A percentile compares a stretch with the other conserved stretches of the same genome.
Conservation (phyloP, 2,329 filamentous ascomycete genomes). For the Talaromyces pinophilus region DNA sequence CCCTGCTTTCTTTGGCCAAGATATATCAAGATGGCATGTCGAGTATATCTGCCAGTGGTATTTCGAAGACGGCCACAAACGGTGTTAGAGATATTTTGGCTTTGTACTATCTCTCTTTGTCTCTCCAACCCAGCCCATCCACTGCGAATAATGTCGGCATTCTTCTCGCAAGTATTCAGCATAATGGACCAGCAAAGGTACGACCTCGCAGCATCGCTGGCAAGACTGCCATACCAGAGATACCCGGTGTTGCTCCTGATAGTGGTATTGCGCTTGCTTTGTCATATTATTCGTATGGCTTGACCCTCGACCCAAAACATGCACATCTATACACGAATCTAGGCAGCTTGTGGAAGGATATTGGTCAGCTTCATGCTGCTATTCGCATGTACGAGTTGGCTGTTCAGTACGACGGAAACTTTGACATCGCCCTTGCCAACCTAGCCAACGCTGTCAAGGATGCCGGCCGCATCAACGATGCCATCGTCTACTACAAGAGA, state of each 20-base stretch:
- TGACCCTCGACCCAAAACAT: slow-evolving; percentile 81
- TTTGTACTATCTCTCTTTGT: slow-evolving; percentile 92
- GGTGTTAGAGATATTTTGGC: slow-evolving; percentile 90
- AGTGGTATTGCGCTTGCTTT: slow-evolving; percentile 86
- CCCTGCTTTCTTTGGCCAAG: slow-evolving; percentile 88
- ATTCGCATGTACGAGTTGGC: slow-evolving; percentile 98
- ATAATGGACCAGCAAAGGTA: slow-evolving; percentile 53
- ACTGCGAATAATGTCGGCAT: slow-evolving; percentile 99
- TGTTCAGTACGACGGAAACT: slow-evolving; percentile 86
- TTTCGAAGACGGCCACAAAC: slow-evolving; percentile 60
- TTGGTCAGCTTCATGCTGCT: slow-evolving; percentile 85
- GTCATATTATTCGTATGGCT: slow-evolving; percentile 92
- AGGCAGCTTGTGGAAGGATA: slow-evolving; percentile 92
- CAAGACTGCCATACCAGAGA: slow-evolving; percentile 47
- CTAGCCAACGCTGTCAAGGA: slow-evolving; percentile 98
- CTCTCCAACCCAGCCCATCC: slow-evolving; percentile 91
- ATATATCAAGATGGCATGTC: slow-evolving; percentile 97
- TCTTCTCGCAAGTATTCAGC: slow-evolving; percentile 89
- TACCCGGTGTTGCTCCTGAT: slow-evolving; percentile 79
- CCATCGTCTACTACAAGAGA: slow-evolving; percentile 86
- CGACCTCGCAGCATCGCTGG: slow-evolving; percentile 35
- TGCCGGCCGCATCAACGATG: slow-evolving; percentile 86
- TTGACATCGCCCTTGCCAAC: slow-evolving; percentile 96
- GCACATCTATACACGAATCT: slow-evolving; percentile 97
- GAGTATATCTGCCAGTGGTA: slow-evolving; percentile 61